Percentiles rank a stretch among this genome's conserved stretches.
phyloP scores from a whole-genome alignment of 2,329 filamentous ascomycete species.

The Tolypocladium tropicale region DNA sequence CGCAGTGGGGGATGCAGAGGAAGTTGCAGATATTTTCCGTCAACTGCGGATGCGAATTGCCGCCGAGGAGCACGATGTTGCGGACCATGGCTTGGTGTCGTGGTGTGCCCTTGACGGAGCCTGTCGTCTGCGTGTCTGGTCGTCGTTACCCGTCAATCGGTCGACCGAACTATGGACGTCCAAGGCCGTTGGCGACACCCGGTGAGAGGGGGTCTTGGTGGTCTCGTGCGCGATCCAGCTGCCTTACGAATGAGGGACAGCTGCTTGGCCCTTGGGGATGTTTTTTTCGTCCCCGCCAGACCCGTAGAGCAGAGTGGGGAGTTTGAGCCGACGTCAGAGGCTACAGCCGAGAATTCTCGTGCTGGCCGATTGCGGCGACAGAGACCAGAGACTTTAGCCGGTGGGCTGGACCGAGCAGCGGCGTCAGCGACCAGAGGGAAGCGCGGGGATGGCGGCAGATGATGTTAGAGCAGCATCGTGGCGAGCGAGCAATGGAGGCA shows the following conservation, averaged over 20 bases:
- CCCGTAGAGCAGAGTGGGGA: slow-evolving; percentile 3
- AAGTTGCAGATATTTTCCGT: slow-evolving; percentile 80
- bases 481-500: not conserved
- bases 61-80: slow-evolving; percentile 88
- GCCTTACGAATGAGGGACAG: not conserved
- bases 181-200: not conserved
- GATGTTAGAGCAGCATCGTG: slow-evolving; percentile 1
- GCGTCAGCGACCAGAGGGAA: not conserved
- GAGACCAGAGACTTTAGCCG: not conserved
- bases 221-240: not conserved
- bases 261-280: slow-evolving; percentile 2
- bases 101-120: not conserved
- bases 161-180: not conserved
- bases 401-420: not conserved
- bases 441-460: no score
- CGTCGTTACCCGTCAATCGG: not conserved
- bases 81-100: slow-evolving; percentile 59
- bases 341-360: slow-evolving; percentile 3
- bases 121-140: not conserved
- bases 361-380: slow-evolving; percentile 4
- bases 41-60: slow-evolving; percentile 83
- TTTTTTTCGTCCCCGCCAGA: slow-evolving; percentile 7
- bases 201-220: not conserved
- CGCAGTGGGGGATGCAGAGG: slow-evolving; percentile 75
- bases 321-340: slow-evolving; percentile 6